These are phyloP conservation scores for Tulasnella sp. DNA, from an alignment of 768 basidiomycete genomes.

Conservation along the genomic window DNA sequence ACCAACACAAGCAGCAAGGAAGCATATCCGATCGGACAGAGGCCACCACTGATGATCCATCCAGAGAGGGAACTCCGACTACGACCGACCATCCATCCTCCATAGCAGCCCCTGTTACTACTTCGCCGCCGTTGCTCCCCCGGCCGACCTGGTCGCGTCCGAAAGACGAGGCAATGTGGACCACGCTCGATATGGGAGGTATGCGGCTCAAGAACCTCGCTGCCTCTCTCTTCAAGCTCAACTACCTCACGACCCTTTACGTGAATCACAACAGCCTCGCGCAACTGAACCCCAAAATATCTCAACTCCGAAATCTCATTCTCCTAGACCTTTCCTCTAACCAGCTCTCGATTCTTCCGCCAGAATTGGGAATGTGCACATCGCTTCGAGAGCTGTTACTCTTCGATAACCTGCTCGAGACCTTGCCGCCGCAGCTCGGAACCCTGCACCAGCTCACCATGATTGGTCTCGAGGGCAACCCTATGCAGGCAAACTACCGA, in stretches of 20 bases:
- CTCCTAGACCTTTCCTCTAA: constrained; percentile 90
- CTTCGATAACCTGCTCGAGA: constrained; percentile 89
- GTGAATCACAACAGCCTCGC: constrained; percentile 89
- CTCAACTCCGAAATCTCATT: constrained; percentile 74
- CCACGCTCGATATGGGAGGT: constrained; percentile 90
- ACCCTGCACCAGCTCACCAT: constrained; percentile 86
- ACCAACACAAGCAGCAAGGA: constrained; percentile 41
- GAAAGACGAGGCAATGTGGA: constrained; percentile 74
- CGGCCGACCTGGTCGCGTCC: constrained; percentile 48
- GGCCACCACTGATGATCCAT: constrained; percentile 24
- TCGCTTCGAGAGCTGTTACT: constrained; percentile 84
- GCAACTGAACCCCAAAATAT: constrained; percentile 69
- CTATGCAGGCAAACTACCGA: constrained; percentile 67
- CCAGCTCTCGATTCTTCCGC: constrained; percentile 61
- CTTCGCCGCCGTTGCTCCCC: constrained; percentile 26
- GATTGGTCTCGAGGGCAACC: constrained; percentile 95
- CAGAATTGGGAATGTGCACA: constrained; percentile 84
- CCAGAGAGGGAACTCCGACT: constrained; percentile 26
- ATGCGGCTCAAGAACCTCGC: constrained; percentile 88
- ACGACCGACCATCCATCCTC: constrained; percentile 53
- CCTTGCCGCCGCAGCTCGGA: constrained; percentile 79
- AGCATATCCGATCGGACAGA: constrained; percentile 30
- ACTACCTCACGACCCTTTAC: constrained; percentile 72
- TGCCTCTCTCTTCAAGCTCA: constrained; percentile 33
- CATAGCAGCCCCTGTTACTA: constrained; percentile 57